Evolutionary conservation across 2,329 filamentous ascomycete genomes (phyloP).

Genomic region (Diaporthe australafricana): DNA sequence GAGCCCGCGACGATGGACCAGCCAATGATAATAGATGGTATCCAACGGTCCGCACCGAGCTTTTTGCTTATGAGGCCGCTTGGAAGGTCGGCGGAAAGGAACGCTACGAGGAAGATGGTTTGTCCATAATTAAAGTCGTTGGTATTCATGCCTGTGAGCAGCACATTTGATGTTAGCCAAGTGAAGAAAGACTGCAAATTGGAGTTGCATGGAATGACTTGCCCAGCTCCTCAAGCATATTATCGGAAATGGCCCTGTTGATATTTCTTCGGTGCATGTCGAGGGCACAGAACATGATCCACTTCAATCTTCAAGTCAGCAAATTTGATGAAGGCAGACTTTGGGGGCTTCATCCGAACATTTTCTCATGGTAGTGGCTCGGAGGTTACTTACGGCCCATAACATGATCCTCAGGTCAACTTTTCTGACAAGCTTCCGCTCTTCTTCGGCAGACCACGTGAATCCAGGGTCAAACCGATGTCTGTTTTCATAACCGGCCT

Average conservation of each 20-base stretch:
- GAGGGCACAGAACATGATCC: conserved; percentile 44
- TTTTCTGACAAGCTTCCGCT: conserved; percentile 63
- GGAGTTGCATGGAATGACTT: conserved; percentile 17
- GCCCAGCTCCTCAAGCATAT: conserved; percentile 51
- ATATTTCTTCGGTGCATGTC: conserved; percentile 46
- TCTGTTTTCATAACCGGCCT: conserved; percentile 68
- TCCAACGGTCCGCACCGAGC: conserved; percentile 61
- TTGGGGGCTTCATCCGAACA: not conserved
- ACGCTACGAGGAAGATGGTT: conserved; percentile 59
- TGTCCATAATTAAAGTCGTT: conserved; percentile 58
- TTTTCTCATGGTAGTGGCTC: not conserved
- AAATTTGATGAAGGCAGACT: too few species aligned
- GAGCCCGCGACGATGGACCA: conserved; percentile 47
- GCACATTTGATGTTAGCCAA: not conserved
- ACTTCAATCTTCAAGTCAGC: conserved; percentile 13
- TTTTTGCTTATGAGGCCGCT: conserved; percentile 63
- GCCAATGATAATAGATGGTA: conserved; percentile 53
- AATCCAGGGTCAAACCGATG: conserved; percentile 70
- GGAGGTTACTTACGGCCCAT: conserved; percentile 39
- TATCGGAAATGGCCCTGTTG: conserved; percentile 46
- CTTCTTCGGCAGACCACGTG: conserved; percentile 65
- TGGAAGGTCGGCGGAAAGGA: conserved; percentile 63
- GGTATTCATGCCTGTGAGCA: conserved; percentile 47
- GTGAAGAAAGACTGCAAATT: not conserved
- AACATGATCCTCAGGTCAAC: conserved; percentile 52